Evolutionary conservation across 106 monocot species (phyloP).

Genomic region (Iris macrosiphon): DNA sequence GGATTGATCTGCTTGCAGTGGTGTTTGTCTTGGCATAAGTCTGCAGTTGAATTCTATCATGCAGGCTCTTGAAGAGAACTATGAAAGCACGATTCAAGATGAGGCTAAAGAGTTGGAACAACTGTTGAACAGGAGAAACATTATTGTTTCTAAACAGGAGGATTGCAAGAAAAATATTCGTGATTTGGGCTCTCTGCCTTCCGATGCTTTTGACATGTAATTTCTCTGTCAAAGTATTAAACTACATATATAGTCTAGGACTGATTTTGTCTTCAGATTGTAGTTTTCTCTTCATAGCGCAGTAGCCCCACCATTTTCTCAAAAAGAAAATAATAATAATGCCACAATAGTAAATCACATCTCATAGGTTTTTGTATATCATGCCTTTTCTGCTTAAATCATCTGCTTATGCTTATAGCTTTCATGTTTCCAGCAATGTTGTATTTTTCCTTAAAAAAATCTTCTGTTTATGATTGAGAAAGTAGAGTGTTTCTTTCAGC

Average conservation of each 20-base stretch:
- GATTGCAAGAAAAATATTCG: conserved; percentile 87
- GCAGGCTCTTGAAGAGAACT: conserved; percentile 66
- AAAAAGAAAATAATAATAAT: no score
- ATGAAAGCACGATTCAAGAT: conserved; percentile 70
- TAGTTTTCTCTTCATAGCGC: no score
- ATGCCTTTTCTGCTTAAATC: no score
- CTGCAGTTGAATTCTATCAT: conserved; percentile 5
- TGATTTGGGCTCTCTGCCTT: conserved; percentile 93
- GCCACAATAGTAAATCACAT: no score
- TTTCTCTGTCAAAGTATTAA: neutral
- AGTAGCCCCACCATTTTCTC: no score
- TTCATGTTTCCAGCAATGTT: no score
- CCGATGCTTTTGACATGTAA: conserved; percentile 97
- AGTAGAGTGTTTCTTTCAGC: no score
- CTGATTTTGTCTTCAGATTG: no score
- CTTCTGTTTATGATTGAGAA: no score
- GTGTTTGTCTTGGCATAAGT: neutral
- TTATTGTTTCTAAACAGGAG: conserved; percentile 78
- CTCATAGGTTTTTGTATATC: no score
- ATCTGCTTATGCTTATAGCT: no score
- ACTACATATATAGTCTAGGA: neutral
- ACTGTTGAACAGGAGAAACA: conserved; percentile 65
- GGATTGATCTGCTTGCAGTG: neutral
- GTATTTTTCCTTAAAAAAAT: no score
- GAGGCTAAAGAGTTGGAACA: conserved; percentile 91